Base-by-base conservation (phyloP, 176 grass and related monocot species). In the Lolium rigidum region DNA sequence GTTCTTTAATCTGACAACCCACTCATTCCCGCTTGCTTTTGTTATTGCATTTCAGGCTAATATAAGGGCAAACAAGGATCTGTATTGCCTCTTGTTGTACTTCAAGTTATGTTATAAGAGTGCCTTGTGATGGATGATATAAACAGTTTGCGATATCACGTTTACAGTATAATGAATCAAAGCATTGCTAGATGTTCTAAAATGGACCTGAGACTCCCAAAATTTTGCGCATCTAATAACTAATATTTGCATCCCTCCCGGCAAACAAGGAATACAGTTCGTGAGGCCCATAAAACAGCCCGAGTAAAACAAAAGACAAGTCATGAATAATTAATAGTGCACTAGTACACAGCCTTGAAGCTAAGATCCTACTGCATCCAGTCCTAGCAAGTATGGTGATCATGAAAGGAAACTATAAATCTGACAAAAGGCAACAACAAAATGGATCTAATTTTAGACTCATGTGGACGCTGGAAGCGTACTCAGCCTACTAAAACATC, bases 241-340 rank as follows among this genome's bases (percentile, higher is more conserved):
- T 44, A 44, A 44, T 44, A 44, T 44, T 44, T 44, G 41, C 41
- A 44, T 8, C 41, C 85, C 80, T 81, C 73, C 95, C 95, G 3
- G 95, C 85, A 87, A 98, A 95, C 76, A 98, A 92, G 76, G 93
- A 86, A 63, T 98, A 98, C 79, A 91, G 82, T 84, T 93, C 95
- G 21, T 91, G 83, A 72, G 93, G 93, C 39, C 95, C 95, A 75
- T 98, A 98, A 84, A 98, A 98, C 66, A 98, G 74, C 88, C 95
- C 94, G 88, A 58, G 31, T 76, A 35, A 1, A 25, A 71, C 62
- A 84, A 57, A 68, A 25, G 75, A 84, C 4, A 43, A 77, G 84
- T 81, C 81, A 43, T 78, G 22, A 63, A 63, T 63, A 12, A 26
- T 63, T 64, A n/a, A n/a, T n/a, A n/a, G n/a, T n/a, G n/a, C n/a